Conservation (phyloP, 352 stramenopile species). For the Phytophthora rubi region DNA sequence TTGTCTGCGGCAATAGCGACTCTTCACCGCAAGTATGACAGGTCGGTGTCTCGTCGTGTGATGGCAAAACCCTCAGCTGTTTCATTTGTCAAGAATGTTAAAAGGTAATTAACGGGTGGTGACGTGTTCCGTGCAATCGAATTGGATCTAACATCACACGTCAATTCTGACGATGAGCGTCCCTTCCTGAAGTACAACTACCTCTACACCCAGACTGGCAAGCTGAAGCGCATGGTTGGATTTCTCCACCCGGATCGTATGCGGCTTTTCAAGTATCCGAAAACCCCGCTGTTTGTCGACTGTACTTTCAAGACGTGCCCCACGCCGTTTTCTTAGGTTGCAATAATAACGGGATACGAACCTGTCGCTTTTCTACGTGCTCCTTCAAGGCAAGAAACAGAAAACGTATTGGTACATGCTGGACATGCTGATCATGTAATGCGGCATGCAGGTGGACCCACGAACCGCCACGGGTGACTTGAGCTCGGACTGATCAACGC, state of each 20-base stretch:
- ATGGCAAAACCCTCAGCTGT: background rate
- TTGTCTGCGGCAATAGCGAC: too few relatives aligned
- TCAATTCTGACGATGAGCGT: background rate
- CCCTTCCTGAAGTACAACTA: conserved; percentile 15
- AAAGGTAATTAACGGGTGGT: background rate
- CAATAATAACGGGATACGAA: background rate
- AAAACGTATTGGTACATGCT: background rate
- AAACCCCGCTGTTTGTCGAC: conserved; percentile 2
- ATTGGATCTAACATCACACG: background rate
- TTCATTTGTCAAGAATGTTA: background rate
- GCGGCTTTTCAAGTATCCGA: conserved; percentile 6
- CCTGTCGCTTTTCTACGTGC: background rate
- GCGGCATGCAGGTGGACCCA: conserved; percentile 3
- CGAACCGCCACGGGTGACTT: conserved; percentile 18
- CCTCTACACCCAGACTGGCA: conserved; percentile 3
- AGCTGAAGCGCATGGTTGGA: background rate
- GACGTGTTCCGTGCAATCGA: conserved; percentile 7
- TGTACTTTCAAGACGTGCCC: conserved; percentile 13
- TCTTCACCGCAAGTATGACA: too few relatives aligned
- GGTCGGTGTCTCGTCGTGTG: too few relatives aligned
- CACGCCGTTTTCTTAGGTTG: background rate
- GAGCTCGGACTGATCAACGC: conserved; percentile 17
- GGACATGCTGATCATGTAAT: conserved; percentile 10
- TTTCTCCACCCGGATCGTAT: conserved; percentile 9
- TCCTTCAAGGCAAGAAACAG: conserved; percentile 11